phyloP scores from a whole-genome alignment of 176 grass and related monocot genomes.

The Rhynchospora breviuscula region DNA sequence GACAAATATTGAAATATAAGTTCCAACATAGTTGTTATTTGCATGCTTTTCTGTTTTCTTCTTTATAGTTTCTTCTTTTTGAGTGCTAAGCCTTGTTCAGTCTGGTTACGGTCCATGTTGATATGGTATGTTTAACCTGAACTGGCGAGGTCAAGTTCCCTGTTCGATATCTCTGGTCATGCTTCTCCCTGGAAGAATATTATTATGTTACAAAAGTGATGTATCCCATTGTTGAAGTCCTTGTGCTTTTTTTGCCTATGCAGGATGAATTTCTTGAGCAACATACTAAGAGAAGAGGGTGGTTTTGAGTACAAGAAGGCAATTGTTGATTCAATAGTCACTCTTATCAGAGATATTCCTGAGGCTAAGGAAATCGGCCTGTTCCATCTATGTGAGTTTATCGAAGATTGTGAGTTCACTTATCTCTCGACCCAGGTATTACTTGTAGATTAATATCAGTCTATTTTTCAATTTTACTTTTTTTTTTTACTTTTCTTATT shows the following conservation, averaged over 20 bases:
- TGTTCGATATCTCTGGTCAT: neutral
- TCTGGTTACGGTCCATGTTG: neutral
- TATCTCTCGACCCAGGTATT: constrained; percentile 96
- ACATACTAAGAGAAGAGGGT: constrained; percentile 94
- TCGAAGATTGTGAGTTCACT: constrained; percentile 98
- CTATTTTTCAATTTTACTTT: neutral
- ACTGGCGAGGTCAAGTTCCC: neutral
- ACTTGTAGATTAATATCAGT: neutral
- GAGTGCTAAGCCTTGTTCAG: neutral
- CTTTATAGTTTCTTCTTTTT: neutral
- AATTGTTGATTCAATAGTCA: constrained; percentile 96
- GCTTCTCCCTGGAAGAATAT: neutral
- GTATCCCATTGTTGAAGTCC: neutral
- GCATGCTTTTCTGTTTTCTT: neutral
- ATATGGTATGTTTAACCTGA: neutral
- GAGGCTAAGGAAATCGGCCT: constrained; percentile 96
- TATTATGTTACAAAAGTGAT: neutral
- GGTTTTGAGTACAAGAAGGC: constrained; percentile 99
- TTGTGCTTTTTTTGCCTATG: constrained; percentile 22
- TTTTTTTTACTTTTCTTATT: neutral
- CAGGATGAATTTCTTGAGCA: constrained; percentile 99
- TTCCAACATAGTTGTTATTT: neutral
- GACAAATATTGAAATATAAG: neutral
- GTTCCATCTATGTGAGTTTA: constrained; percentile 99
- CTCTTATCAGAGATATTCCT: constrained; percentile 97